Base-by-base conservation (phyloP, 1,284 basidiomycete genomes). In the Puccinia triticina region DNA sequence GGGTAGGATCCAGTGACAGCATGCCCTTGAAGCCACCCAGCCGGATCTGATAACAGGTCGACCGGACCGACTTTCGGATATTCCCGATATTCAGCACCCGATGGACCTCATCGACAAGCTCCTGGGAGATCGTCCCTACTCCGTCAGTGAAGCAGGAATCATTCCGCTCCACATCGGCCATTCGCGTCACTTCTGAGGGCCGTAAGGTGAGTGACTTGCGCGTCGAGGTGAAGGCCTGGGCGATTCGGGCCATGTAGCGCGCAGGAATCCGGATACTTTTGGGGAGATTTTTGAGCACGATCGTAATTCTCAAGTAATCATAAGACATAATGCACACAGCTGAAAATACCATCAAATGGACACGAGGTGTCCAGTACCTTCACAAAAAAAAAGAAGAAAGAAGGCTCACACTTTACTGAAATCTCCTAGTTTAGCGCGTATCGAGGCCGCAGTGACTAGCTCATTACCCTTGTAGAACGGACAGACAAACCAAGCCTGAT, bases 191-290 rank as follows among this genome's bases (percentile, higher is more conserved):
- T 84, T 92, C 89, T 64, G 88, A 84, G n/a, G 86, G 86, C 2
- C 83, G 83, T 66, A 94, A 90, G 23, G 86, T 86, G 37, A 93
- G 89, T 0, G 92, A 92, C 0, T 91, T 90, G 85, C 92, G 91
- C 1, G 93, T 94, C 0, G 92, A 91, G 0, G 92, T 93, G 85
- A 94, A 94, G 0, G 93, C 92, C 87, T 94, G 93, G 10, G 92
- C 92, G 84, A 94, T 88, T 46, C 93, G 90, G 21, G 93, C 93
- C 14, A 92, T 93, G 85, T 91, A 93, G 85, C 92, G 92, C 0
- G 93, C 92, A 8, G 93, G 93, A 50, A 88, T 89, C 71, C 86
- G 87, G 66, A 92, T 89, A 29, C 92, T 89, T 2, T 37, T 29
- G n/a, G 37, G n/a, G 43, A 61, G 29, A 16, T 18, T 43, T 32